These are phyloP conservation scores for Erodium chrysanthum DNA, from an alignment of 441 rosid genomes.

Conservation along the genomic window DNA sequence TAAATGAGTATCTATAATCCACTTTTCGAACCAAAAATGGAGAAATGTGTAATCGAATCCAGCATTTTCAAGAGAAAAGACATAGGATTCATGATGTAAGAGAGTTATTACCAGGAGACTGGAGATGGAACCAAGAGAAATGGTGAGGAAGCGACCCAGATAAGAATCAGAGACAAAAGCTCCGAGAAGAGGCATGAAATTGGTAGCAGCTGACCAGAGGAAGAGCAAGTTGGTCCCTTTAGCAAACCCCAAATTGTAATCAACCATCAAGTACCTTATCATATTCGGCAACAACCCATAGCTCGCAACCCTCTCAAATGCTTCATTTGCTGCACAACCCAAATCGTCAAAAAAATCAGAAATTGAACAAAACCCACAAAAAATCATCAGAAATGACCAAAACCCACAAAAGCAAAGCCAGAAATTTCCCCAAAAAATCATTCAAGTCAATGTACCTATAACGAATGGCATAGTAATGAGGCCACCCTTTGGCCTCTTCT, in stretches of 20 bases:
- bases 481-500: slow-evolving; percentile 40
- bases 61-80: background rate
- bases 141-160: slow-evolving; percentile 67
- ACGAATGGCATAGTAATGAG: slow-evolving; percentile 76
- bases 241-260: slow-evolving; percentile 40
- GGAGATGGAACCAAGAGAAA: slow-evolving; percentile 49
- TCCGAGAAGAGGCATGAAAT: slow-evolving; percentile 47
- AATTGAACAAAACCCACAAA: slow-evolving; percentile 5
- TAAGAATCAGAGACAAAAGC: slow-evolving; percentile 73
- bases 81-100: background rate
- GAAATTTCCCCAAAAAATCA: background rate
- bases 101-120: slow-evolving; percentile 27
- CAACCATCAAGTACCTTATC: slow-evolving; percentile 53
- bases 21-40: background rate
- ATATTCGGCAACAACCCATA: slow-evolving; percentile 63
- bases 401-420: background rate
- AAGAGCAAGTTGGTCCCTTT: slow-evolving; percentile 47
- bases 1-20: background rate
- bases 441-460: slow-evolving; percentile 36
- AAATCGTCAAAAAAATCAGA: background rate
- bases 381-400: background rate
- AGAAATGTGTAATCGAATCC: background rate
- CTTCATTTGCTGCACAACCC: slow-evolving; percentile 54
- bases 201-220: slow-evolving; percentile 65
- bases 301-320: slow-evolving; percentile 72